Evolutionary conservation across 257 asterid species (phyloP), one percentile per base, ranked within the genome.

Genomic region (Rubia yunnanensis): DNA sequence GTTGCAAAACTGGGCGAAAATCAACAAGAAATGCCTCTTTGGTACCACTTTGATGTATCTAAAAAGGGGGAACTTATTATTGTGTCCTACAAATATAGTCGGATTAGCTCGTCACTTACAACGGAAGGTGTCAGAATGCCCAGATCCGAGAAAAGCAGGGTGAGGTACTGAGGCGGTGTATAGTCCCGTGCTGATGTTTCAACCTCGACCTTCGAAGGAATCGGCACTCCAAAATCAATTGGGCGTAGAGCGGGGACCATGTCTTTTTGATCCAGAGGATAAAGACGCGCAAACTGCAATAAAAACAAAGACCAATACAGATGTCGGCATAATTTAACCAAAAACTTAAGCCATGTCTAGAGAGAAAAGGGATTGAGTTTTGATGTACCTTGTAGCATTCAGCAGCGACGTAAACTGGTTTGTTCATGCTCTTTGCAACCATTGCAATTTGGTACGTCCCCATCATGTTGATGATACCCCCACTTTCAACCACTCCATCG

Each of bases 391-490:
- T 92, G 71, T 89, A 89, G 75, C 98, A 89, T 77, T 92, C 98
- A 7, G 97, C 97, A 18, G 97, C 96, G 8, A 89, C 98, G 48
- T 89, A 92, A 66, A 89, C 95, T 54, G 97, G 97, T 73, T 89
- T 89, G 70, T 85, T 89, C 97, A 87, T 87, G 95, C 97, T 86
- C 79, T 89, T 92, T 10, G 98, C 96, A 59, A 92, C 87, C 82
- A 92, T 63, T 44, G 98, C 96, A 61, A 87, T 87, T 80, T 92
- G 98, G 79, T 92, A 92, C 30, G 98, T 92, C 5, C 98, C 98
- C 91, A 92, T 92, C 98, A 87, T 89, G 79, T 92, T 92, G 65
- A 92, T 89, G 69, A 92, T 82, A 27, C 98, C 98, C 39, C 98
- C 98, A 67, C 95, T 92, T 78, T 89, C 96, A 17, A 87, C 96